Evolutionary conservation across 768 basidiomycete genomes (phyloP).

Genomic region (Pulveroboletus sp.): DNA sequence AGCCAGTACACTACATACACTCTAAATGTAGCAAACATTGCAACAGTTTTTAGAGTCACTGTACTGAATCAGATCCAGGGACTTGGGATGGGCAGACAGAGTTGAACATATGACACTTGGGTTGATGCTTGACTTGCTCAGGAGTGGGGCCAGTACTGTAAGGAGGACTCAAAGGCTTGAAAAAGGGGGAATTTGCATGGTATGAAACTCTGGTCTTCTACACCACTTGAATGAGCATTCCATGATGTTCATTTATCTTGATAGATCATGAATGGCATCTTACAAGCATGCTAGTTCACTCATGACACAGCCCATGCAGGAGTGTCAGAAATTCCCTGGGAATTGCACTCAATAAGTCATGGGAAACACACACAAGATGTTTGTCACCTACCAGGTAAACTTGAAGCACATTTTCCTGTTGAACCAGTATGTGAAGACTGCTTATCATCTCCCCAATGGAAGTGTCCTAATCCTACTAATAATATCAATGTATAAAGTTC

Average conservation of each 20-base stretch:
- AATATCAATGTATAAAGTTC: slow-evolving; percentile 23
- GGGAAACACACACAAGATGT: too few species aligned
- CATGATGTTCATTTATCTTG: slow-evolving; percentile 35
- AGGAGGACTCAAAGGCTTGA: too few species aligned
- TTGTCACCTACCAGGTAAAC: slow-evolving; percentile 27
- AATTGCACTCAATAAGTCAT: neutral
- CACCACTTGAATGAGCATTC: slow-evolving; percentile 41
- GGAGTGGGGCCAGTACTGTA: too few species aligned
- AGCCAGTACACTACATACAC: too few species aligned
- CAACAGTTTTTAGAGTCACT: too few species aligned
- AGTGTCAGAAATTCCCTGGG: slow-evolving; percentile 26
- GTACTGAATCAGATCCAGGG: too few species aligned
- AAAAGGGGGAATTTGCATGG: too few species aligned
- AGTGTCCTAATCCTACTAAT: slow-evolving; percentile 37
- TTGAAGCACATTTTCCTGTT: slow-evolving; percentile 36
- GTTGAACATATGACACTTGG: too few species aligned
- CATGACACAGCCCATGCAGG: slow-evolving; percentile 41
- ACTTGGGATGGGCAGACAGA: too few species aligned
- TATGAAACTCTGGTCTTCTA: too few species aligned
- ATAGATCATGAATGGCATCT: slow-evolving; percentile 44
- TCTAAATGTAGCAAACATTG: too few species aligned
- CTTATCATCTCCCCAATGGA: slow-evolving; percentile 41
- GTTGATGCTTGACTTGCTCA: too few species aligned
- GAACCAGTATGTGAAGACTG: slow-evolving; percentile 35
- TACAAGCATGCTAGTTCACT: slow-evolving; percentile 41